Percentiles rank a stretch among this genome's conserved stretches.
These are phyloP conservation scores for Xylariaceae sp. DNA, from an alignment of 2,329 filamentous ascomycete genomes.

Conservation along the genomic window DNA sequence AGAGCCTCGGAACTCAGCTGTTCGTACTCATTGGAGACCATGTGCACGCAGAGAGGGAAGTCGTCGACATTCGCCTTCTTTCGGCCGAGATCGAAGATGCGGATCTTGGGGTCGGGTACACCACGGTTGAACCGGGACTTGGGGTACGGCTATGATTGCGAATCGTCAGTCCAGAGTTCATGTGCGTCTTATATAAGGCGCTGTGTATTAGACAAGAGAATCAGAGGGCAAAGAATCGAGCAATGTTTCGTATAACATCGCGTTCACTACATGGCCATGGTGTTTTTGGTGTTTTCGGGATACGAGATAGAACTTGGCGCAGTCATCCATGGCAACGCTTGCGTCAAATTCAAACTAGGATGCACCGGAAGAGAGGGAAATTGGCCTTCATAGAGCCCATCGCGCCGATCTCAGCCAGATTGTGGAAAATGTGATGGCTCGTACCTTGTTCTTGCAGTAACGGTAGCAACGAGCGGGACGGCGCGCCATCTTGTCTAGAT, in stretches of 20 bases:
- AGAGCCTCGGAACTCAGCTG: slow-evolving; percentile 99
- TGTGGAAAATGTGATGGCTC: neutral
- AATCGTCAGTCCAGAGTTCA: slow-evolving; percentile 45
- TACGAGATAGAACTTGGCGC: neutral
- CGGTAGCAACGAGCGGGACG: slow-evolving; percentile 99
- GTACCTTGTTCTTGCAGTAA: slow-evolving; percentile 99
- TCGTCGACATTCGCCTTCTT: slow-evolving; percentile 99
- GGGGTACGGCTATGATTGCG: slow-evolving; percentile 73
- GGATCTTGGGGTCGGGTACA: slow-evolving; percentile 80
- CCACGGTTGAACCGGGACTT: slow-evolving; percentile 99
- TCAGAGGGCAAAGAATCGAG: neutral
- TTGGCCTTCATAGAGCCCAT: neutral
- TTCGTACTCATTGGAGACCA: slow-evolving; percentile 99
- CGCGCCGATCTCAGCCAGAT: no score
- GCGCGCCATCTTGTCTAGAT: slow-evolving; percentile 90
- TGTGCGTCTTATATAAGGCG: neutral
- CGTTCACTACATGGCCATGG: neutral
- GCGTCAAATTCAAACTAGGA: neutral
- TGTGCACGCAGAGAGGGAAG: slow-evolving; percentile 98
- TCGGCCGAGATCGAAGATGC: slow-evolving; percentile 98
- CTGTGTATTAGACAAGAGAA: no score
- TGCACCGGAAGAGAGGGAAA: neutral
- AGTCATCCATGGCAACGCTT: neutral
- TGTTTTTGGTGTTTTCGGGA: neutral
- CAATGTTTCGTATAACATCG: neutral